These are phyloP conservation scores for Phytopythium boreale DNA, from an alignment of 352 stramenopile species.

Conservation along the genomic window DNA sequence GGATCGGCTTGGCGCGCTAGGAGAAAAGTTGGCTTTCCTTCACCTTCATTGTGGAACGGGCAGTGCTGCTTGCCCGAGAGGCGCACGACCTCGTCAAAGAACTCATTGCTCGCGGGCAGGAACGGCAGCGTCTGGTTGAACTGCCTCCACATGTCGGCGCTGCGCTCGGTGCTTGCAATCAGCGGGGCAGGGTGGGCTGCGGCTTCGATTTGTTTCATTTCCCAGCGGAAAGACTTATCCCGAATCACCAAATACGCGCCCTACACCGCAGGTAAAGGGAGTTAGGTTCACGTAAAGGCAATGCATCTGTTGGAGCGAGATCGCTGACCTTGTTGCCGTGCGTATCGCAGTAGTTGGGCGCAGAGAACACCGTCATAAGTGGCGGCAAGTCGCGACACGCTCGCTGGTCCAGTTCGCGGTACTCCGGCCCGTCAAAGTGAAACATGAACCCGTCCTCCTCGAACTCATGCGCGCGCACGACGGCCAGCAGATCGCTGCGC, in stretches of 20 bases:
- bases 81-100: slow-evolving; percentile 72
- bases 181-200: slow-evolving; percentile 51
- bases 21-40: neutral
- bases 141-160: slow-evolving; percentile 64
- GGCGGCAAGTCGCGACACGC: slow-evolving; percentile 47
- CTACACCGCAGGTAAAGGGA: slow-evolving; percentile 10
- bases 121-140: slow-evolving; percentile 80
- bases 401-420: slow-evolving; percentile 40
- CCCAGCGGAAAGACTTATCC: slow-evolving; percentile 40
- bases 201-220: slow-evolving; percentile 51
- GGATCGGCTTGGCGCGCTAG: neutral
- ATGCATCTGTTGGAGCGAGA: neutral
- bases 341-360: slow-evolving; percentile 94
- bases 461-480: slow-evolving; percentile 84
- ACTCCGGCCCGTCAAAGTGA: slow-evolving; percentile 54
- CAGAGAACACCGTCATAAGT: slow-evolving; percentile 94
- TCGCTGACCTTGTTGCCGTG: slow-evolving; percentile 59
- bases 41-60: neutral
- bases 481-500: slow-evolving; percentile 56
- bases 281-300: neutral
- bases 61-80: slow-evolving; percentile 24
- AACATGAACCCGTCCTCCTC: slow-evolving; percentile 66
- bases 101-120: slow-evolving; percentile 73
- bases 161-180: slow-evolving; percentile 41
- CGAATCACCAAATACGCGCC: slow-evolving; percentile 55